Percentiles rank a stretch among this genome's conserved stretches.
These are phyloP conservation scores for Exophiala alcalophila DNA, from an alignment of 2,329 filamentous ascomycete species.

Conservation along the genomic window DNA sequence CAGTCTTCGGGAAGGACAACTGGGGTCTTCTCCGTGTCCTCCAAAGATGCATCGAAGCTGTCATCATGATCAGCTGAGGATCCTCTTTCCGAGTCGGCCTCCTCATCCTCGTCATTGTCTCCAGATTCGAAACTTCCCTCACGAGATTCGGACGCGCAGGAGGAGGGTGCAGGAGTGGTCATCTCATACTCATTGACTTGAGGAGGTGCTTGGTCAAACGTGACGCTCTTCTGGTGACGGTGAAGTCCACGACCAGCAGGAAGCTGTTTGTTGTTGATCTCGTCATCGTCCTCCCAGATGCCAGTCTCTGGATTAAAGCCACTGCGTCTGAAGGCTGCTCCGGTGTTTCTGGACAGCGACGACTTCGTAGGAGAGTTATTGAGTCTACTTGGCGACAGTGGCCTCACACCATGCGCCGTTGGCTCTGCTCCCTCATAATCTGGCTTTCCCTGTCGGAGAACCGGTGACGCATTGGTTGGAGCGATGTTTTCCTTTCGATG, in stretches of 20 bases:
- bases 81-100: slow-evolving; percentile 59
- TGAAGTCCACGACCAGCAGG: slow-evolving; percentile 67
- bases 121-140: slow-evolving; percentile 87
- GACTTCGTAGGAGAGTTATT: slow-evolving; percentile 83
- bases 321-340: slow-evolving; percentile 39
- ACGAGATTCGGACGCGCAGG: slow-evolving; percentile 80
- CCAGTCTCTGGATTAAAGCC: slow-evolving; percentile 65
- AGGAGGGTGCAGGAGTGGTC: slow-evolving; percentile 94
- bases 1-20: slow-evolving; percentile 97
- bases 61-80: slow-evolving; percentile 68
- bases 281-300: slow-evolving; percentile 66
- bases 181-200: slow-evolving; percentile 98
- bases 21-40: slow-evolving; percentile 94
- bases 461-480: slow-evolving; percentile 32
- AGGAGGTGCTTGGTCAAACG: slow-evolving; percentile 89
- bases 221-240: slow-evolving; percentile 92
- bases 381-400: slow-evolving; percentile 62
- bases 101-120: slow-evolving; percentile 67
- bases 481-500: slow-evolving; percentile 51
- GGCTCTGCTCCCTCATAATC: slow-evolving; percentile 5
- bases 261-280: slow-evolving; percentile 57
- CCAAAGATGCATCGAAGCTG: slow-evolving; percentile 91
- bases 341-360: slow-evolving; percentile 69
- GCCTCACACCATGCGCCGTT: slow-evolving; percentile 32
- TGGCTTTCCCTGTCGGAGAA: slow-evolving; percentile 46